Percentiles rank a stretch among this genome's conserved stretches.
These are phyloP conservation scores for Penicillium crustosum DNA, from an alignment of 2,329 filamentous ascomycete genomes.

Conservation along the genomic window DNA sequence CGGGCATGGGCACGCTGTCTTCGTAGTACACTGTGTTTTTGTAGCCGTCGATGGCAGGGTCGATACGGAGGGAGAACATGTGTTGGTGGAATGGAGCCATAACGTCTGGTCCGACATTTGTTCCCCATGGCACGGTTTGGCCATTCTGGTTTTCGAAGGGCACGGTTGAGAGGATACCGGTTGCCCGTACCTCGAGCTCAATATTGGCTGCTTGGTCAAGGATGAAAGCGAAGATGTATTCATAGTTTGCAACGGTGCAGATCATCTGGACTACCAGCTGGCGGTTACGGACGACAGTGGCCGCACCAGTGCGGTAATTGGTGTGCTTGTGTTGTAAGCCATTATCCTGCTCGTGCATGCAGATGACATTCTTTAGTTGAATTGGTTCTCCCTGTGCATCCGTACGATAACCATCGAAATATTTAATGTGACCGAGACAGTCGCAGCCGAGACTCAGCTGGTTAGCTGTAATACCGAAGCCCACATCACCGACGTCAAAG, in stretches of 20 bases:
- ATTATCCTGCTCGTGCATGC: slow-evolving; percentile 69
- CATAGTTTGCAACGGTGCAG: slow-evolving; percentile 71
- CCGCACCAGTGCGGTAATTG: slow-evolving; percentile 66
- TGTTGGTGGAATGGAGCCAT: slow-evolving; percentile 73
- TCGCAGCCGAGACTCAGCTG: slow-evolving; percentile 70
- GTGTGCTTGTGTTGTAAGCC: slow-evolving; percentile 73
- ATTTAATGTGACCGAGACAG: slow-evolving; percentile 69
- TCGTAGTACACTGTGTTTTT: slow-evolving; percentile 57
- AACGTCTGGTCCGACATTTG: slow-evolving; percentile 67
- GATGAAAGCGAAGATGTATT: slow-evolving; percentile 70
- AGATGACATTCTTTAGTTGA: slow-evolving; percentile 64
- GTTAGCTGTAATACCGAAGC: slow-evolving; percentile 67
- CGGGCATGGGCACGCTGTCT: slow-evolving; percentile 54
- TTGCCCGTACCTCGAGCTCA: slow-evolving; percentile 67
- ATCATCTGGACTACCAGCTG: slow-evolving; percentile 69
- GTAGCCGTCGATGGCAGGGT: slow-evolving; percentile 60
- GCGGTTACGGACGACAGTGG: slow-evolving; percentile 63
- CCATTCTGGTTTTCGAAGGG: slow-evolving; percentile 63
- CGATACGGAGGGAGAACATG: slow-evolving; percentile 68
- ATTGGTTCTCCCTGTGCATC: slow-evolving; percentile 60
- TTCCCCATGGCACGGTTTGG: slow-evolving; percentile 65
- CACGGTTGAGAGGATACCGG: slow-evolving; percentile 66
- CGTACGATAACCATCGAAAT: slow-evolving; percentile 60
- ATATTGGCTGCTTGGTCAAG: slow-evolving; percentile 71
- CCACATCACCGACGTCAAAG: slow-evolving; percentile 68